Evolutionary conservation across 2,329 filamentous ascomycete genomes (phyloP).

Genomic region (Acephala macrosclerotiorum): DNA sequence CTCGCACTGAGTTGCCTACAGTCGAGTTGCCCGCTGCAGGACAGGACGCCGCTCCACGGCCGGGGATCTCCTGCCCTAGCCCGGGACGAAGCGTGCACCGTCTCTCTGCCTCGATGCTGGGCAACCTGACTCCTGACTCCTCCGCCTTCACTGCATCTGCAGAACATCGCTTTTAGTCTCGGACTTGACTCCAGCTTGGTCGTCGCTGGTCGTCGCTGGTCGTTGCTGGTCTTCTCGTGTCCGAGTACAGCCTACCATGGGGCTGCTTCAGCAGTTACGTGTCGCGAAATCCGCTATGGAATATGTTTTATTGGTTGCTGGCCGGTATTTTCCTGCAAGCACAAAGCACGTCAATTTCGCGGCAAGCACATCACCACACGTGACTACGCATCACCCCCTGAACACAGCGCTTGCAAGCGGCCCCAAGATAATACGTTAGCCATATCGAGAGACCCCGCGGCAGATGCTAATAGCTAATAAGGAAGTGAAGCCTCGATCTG

Average conservation of each 20-base stretch:
- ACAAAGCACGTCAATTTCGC: background rate
- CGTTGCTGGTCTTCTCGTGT: background rate
- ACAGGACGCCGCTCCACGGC: background rate
- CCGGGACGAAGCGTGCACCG: conserved; percentile 4
- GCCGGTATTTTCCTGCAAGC: background rate
- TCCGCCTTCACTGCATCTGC: background rate
- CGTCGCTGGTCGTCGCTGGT: too few relatives aligned
- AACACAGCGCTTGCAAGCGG: background rate
- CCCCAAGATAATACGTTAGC: background rate
- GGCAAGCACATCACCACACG: background rate
- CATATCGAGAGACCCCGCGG: conserved; percentile 3
- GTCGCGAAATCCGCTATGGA: background rate
- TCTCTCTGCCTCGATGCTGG: background rate
- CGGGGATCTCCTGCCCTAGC: background rate
- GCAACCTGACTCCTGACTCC: too few relatives aligned
- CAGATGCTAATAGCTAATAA: conserved; percentile 7
- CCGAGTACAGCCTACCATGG: too few relatives aligned
- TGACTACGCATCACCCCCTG: background rate
- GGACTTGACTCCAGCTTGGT: background rate
- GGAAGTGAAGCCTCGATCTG: background rate
- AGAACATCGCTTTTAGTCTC: conserved; percentile 1
- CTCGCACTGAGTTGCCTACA: too few relatives aligned
- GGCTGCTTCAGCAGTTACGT: background rate
- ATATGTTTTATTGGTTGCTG: background rate
- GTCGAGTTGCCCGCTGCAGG: too few relatives aligned